These are phyloP conservation scores for Cotoneaster glaucophyllus DNA, from an alignment of 306 rosid species.

Conservation along the genomic window DNA sequence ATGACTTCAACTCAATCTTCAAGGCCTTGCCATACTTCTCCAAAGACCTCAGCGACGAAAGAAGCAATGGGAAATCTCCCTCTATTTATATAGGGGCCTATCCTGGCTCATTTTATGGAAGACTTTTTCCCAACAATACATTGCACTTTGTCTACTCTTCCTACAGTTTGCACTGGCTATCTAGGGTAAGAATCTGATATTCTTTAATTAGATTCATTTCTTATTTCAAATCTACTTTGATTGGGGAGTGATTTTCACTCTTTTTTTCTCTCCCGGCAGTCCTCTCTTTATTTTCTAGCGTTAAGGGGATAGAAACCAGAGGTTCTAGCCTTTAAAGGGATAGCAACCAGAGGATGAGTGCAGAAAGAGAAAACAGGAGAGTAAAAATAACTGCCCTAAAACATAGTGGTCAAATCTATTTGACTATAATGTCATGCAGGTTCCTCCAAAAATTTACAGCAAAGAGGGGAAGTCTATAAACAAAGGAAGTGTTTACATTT, in stretches of 20 bases:
- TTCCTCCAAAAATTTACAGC: slow-evolving; percentile 56
- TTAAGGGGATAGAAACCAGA: too few relatives aligned
- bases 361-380: not conserved
- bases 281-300: not conserved
- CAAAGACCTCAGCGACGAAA: slow-evolving; percentile 33
- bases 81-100: slow-evolving; percentile 78
- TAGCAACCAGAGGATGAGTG: too few relatives aligned
- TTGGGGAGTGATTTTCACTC: not conserved
- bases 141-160: slow-evolving; percentile 86
- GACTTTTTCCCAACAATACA: slow-evolving; percentile 68
- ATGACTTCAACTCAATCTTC: slow-evolving; percentile 93
- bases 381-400: not conserved
- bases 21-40: slow-evolving; percentile 79
- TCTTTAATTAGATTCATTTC: not conserved
- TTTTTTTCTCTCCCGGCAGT: not conserved
- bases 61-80: slow-evolving; percentile 29
- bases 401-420: not conserved
- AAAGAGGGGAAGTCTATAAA: slow-evolving; percentile 52
- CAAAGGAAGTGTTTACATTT: slow-evolving; percentile 63
- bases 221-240: not conserved
- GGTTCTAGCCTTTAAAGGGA: too few relatives aligned
- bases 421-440: slow-evolving; percentile 33
- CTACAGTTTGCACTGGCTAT: slow-evolving; percentile 86
- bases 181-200: slow-evolving; percentile 40
- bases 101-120: slow-evolving; percentile 88